Base-by-base conservation (phyloP, 225 moss, liverwort and hornwort species). In the Neckera pumila region DNA sequence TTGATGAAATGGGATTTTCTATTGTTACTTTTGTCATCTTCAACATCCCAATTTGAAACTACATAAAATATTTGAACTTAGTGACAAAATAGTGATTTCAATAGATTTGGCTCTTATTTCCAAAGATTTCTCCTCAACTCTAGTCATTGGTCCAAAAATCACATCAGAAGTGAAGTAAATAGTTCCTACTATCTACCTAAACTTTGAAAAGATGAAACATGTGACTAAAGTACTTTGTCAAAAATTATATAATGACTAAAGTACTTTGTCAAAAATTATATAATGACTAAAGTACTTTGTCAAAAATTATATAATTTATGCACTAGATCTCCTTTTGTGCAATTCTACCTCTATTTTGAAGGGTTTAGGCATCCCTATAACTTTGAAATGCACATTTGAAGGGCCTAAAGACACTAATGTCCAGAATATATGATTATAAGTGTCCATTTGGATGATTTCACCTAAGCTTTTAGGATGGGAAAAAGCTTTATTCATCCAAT, bases 111-210 rank as follows among this genome's bases (percentile, higher is more conserved):
- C 14, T 69, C 13, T 38, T 12, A 69, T 8, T 8, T 8, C 4
- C 8, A 38, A 38, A 38, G 23, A 23, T 14, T 23, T 38, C 38
- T 38, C 47, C 1, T 12, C 47, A 47, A 69, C 4, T 23, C 13
- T 23, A 67, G 22, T 38, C n/a, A 22, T n/a, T 2, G 1, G 3
- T 3, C 13, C 2, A 7, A n/a, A 67, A 67, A 67, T n/a, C 67
- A 21, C 2, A 38, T 0, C 3, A 0, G 12, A 67, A 67, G 22
- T 67, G 6, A n/a, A 67, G 21, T 12, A 21, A n/a, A 67, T n/a
- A n/a, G 66, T 21, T 12, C 7, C 6, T 6, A n/a, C n/a, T 67
- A 21, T 6, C n/a, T 38, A 23, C 5, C 0, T n/a, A 2, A n/a
- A n/a, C 17, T 17, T 3, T 64, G 5, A 17, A 64, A 64, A 5